These are phyloP conservation scores for Ceratocystis ficicola DNA, from an alignment of 2,329 filamentous ascomycete species.

Conservation along the genomic window DNA sequence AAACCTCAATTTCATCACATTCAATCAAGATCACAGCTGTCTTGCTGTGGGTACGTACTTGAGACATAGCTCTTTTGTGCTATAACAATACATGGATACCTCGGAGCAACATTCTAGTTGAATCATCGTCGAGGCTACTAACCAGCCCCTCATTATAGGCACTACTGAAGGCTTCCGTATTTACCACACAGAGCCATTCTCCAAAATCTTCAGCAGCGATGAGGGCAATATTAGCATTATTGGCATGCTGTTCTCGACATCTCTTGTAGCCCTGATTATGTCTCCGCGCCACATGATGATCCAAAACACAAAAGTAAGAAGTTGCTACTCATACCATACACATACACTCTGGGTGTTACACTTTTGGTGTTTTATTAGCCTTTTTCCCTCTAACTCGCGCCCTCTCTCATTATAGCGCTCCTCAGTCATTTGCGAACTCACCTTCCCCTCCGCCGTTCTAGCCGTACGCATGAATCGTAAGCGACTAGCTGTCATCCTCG, in stretches of 20 bases:
- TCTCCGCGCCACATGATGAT: conserved; percentile 89
- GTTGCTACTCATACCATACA: neutral
- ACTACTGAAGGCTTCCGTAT: conserved; percentile 91
- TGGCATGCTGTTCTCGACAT: conserved; percentile 98
- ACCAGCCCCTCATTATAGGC: conserved; percentile 37
- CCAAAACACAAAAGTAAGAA: conserved; percentile 82
- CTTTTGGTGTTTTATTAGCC: neutral
- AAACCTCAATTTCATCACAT: conserved; percentile 92
- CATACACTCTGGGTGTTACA: too few species aligned
- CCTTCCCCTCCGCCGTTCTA: conserved; percentile 90
- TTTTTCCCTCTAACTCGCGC: neutral
- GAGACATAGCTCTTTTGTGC: neutral
- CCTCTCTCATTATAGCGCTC: conserved; percentile 36
- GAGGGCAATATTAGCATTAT: conserved; percentile 92
- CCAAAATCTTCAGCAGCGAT: conserved; percentile 85
- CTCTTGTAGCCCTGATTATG: conserved; percentile 81
- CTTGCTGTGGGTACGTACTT: conserved; percentile 72
- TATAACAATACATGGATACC: neutral
- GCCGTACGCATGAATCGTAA: conserved; percentile 91
- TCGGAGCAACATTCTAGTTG: neutral
- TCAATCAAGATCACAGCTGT: conserved; percentile 98
- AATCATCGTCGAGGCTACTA: neutral
- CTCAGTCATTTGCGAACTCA: conserved; percentile 93
- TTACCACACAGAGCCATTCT: conserved; percentile 93
- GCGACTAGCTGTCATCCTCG: conserved; percentile 80